These are phyloP conservation scores for Rhizophora apiculata DNA, from an alignment of 345 rosid genomes.

Conservation along the genomic window DNA sequence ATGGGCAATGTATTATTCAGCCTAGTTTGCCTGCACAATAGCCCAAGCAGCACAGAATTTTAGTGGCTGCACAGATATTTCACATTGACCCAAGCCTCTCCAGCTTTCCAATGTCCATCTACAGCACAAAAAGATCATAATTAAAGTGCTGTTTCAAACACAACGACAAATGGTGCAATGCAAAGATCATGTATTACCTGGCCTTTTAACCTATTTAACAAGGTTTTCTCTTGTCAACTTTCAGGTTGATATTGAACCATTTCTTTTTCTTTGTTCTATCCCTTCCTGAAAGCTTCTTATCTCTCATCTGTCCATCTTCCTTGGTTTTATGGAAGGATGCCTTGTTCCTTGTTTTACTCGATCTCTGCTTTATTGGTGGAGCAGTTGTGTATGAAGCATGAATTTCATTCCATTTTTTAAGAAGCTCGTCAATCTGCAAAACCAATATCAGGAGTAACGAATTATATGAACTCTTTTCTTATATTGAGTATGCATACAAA, in stretches of 20 bases:
- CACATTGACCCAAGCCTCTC: background rate
- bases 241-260: slow-evolving; percentile 81
- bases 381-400: slow-evolving; percentile 70
- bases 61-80: slow-evolving; percentile 1
- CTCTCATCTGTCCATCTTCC: slow-evolving; percentile 60
- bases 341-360: slow-evolving; percentile 57
- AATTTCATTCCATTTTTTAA: slow-evolving; percentile 74
- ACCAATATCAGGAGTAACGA: background rate
- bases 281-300: slow-evolving; percentile 47
- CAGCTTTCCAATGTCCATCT: slow-evolving; percentile 13
- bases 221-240: slow-evolving; percentile 88
- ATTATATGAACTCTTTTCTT: background rate
- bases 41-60: slow-evolving; percentile 11
- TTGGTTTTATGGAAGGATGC: slow-evolving; percentile 24
- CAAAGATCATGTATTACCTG: background rate
- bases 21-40: slow-evolving; percentile 5
- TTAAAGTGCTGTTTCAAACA: background rate
- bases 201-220: slow-evolving; percentile 46
- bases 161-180: background rate
- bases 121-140: background rate
- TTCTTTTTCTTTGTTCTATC: slow-evolving; percentile 72
- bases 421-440: slow-evolving; percentile 83
- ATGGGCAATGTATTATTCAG: background rate
- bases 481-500: slow-evolving; percentile 6
- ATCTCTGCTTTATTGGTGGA: slow-evolving; percentile 60